Evolutionary conservation across 768 basidiomycete species (phyloP).

Genomic region (Aureoboletus auriporus): DNA sequence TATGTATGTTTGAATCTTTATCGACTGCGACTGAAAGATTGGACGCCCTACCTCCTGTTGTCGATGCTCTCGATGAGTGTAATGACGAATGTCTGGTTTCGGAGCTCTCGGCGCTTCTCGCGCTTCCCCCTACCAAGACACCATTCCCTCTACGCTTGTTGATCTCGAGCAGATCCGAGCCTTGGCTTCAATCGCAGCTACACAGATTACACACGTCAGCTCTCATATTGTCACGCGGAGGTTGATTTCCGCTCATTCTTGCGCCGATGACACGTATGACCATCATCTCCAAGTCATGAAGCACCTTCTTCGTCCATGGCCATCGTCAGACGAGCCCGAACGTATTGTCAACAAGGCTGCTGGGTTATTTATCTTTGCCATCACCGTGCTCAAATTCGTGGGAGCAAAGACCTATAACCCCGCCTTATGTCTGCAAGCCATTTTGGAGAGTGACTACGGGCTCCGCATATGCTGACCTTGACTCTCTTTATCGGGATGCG

Average conservation of each 20-base stretch:
- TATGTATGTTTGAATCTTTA: conserved; percentile 19
- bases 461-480: conserved; percentile 12
- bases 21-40: neutral
- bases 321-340: conserved; percentile 18
- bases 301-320: conserved; percentile 14
- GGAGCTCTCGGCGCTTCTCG: conserved; percentile 20
- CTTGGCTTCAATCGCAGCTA: conserved; percentile 18
- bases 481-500: conserved; percentile 14
- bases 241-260: conserved; percentile 22
- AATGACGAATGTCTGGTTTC: conserved; percentile 18
- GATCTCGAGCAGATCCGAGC: conserved; percentile 18
- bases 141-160: conserved; percentile 20
- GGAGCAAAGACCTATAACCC: conserved; percentile 18
- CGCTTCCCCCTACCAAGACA: conserved; percentile 8
- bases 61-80: conserved; percentile 23
- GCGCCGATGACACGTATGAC: conserved; percentile 5
- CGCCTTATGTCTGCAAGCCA: conserved; percentile 10
- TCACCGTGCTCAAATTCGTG: conserved; percentile 26
- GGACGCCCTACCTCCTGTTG: conserved; percentile 8
- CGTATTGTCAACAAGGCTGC: conserved; percentile 15
- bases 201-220: conserved; percentile 10
- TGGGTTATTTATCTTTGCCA: conserved; percentile 25
- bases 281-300: conserved; percentile 13
- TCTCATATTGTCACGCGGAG: conserved; percentile 8
- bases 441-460: conserved; percentile 4